These are phyloP conservation scores for Papiliotrema fonsecae DNA, from an alignment of 1,284 basidiomycete genomes.

Conservation along the genomic window DNA sequence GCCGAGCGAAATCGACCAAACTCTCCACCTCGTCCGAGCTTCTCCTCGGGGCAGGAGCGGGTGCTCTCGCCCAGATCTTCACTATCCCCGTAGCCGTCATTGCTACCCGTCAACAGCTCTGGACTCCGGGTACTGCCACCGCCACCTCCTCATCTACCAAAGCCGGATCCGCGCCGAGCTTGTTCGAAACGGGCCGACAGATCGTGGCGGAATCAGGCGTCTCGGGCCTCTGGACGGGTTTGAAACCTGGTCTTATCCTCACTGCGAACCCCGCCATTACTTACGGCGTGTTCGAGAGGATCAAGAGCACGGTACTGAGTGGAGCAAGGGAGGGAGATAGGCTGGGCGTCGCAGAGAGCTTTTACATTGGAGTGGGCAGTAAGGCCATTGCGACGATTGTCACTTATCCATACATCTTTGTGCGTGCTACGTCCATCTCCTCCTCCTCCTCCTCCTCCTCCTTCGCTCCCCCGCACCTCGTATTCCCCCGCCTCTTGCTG, in stretches of 20 bases:
- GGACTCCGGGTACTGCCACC: constrained; percentile 30
- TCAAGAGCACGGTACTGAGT: constrained; percentile 56
- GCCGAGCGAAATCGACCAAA: constrained; percentile 29
- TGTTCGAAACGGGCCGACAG: constrained; percentile 68
- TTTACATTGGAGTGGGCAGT: constrained; percentile 84
- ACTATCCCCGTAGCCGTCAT: constrained; percentile 98
- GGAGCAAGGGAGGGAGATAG: constrained; percentile 29
- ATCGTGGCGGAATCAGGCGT: constrained; percentile 91
- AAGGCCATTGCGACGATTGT: constrained; percentile 95
- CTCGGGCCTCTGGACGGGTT: constrained; percentile 87
- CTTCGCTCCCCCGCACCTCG: too few species aligned
- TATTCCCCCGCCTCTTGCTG: neutral
- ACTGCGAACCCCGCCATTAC: constrained; percentile 98
- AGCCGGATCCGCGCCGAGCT: constrained; percentile 27
- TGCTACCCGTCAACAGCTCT: constrained; percentile 93
- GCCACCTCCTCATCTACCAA: neutral
- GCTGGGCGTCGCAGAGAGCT: constrained; percentile 64
- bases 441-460: too few species aligned
- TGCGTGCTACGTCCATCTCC: constrained; percentile 13
- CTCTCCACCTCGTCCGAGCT: constrained; percentile 80
- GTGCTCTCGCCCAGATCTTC: constrained; percentile 93
- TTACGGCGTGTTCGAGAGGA: constrained; percentile 89
- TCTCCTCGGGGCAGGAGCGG: constrained; percentile 82
- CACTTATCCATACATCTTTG: constrained; percentile 52
- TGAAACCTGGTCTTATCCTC: constrained; percentile 86